phyloP scores from a whole-genome alignment of 441 rosid species.

The Euphorbia schlechtendalii region DNA sequence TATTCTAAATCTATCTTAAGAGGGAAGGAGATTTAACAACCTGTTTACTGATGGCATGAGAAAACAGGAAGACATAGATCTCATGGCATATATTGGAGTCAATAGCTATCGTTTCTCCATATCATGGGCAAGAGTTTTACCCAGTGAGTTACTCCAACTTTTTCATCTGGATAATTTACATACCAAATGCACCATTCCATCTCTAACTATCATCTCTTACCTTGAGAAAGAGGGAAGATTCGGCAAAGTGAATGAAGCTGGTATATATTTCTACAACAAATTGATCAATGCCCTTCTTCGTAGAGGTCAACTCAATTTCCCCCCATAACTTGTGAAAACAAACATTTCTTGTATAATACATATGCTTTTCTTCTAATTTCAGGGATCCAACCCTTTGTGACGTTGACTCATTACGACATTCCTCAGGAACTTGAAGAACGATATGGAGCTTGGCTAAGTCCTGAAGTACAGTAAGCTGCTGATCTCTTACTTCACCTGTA shows the following conservation, averaged over 20 bases:
- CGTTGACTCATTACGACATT: constrained; percentile 52
- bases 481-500: background rate
- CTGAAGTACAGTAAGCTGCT: constrained; percentile 36
- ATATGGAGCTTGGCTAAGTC: constrained; percentile 63
- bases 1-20: background rate
- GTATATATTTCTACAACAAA: constrained; percentile 44
- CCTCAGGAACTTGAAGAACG: constrained; percentile 66
- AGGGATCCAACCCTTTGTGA: constrained; percentile 70
- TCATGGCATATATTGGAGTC: constrained; percentile 54
- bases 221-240: constrained; percentile 49
- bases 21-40: background rate
- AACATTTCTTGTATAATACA: background rate
- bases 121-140: constrained; percentile 69
- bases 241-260: constrained; percentile 49
- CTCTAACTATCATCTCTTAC: background rate
- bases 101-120: constrained; percentile 62
- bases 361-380: constrained; percentile 14
- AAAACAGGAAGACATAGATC: constrained; percentile 53
- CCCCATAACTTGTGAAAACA: background rate
- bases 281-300: constrained; percentile 40
- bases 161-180: background rate
- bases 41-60: constrained; percentile 9
- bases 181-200: background rate
- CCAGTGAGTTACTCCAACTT: constrained; percentile 32
- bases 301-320: constrained; percentile 28